Base-by-base conservation (phyloP, 805 yeast species). In the Suhomyces faveliae region DNA sequence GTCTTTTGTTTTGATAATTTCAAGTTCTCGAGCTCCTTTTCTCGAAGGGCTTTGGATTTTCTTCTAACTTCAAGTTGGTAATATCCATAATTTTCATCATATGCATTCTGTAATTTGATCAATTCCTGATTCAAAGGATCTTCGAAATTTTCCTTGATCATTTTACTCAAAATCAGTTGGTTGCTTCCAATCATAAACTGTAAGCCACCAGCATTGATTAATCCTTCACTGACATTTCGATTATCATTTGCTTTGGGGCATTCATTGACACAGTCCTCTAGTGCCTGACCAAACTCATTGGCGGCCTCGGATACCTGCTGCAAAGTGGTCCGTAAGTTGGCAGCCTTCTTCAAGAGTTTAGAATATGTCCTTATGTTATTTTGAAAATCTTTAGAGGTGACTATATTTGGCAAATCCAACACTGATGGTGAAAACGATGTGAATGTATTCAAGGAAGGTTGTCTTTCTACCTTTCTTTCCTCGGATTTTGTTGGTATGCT, bases 131-230 rank as follows among this genome's bases (percentile, higher is more conserved):
- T 52, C 29, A 86, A 66, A 0, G 89, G 87, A 12, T 63, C 69
- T 46, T 77, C 81, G 56, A 89, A 80, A 27, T 77, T 72, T n/a
- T 71, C 59, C n/a, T 69, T 65, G 1, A 89, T 62, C 40, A 82
- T 66, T 45, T 81, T 70, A 12, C 89, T 77, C 54, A 89, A 71
- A 11, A 89, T 80, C 51, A 83, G 84, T 51, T 86, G 85, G 60
- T 88, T 94, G 61, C 87, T 88, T 0, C 92, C 83, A 15, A 87
- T 77, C 38, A 89, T 71, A 58, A 80, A 83, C 55, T 87, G 91
- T 46, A 89, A 68, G 0, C 96, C 96, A 37, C 89, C 84, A 2
- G 91, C 87, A 42, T 82, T 77, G 55, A 81, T 67, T 12, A 89
- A 63, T 7, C 89, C 89, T 53, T 85, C 85, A 2, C 84, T 77